phyloP scores from a whole-genome alignment of 2,329 filamentous ascomycete species.

The Xylaria sp. region DNA sequence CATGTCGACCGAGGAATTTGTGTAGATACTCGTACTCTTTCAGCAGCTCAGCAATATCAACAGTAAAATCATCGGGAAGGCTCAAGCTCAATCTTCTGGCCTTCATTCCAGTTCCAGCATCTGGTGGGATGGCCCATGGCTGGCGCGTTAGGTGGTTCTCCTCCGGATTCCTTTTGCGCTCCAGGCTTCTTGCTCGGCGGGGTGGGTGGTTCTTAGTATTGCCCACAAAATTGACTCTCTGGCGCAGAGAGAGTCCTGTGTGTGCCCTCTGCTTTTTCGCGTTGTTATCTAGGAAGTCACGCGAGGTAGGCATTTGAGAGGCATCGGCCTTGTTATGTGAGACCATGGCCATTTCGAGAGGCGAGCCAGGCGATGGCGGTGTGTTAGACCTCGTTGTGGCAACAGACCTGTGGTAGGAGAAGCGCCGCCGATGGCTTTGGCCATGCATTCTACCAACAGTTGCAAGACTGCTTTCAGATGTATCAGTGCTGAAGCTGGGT shows the following conservation, averaged over 20 bases:
- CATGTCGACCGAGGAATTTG: conserved; percentile 76
- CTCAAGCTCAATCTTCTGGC: conserved; percentile 80
- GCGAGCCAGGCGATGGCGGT: conserved; percentile 51
- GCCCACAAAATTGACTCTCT: conserved; percentile 59
- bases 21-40: conserved; percentile 77
- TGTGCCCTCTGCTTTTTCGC: conserved; percentile 64
- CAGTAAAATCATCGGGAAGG: conserved; percentile 77
- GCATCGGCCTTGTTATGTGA: conserved; percentile 44
- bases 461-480: conserved; percentile 43
- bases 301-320: conserved; percentile 53
- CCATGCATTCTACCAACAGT: conserved; percentile 41
- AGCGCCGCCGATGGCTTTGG: conserved; percentile 45
- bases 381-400: conserved; percentile 49
- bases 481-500: conserved; percentile 42
- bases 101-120: conserved; percentile 79
- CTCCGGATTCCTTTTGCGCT: conserved; percentile 46
- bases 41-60: conserved; percentile 75
- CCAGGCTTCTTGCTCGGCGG: conserved; percentile 46
- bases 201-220: conserved; percentile 43
- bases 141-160: conserved; percentile 57
- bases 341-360: conserved; percentile 42
- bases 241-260: conserved; percentile 62
- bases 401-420: conserved; percentile 49
- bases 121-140: conserved; percentile 71
- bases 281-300: conserved; percentile 58